Base-by-base conservation (phyloP, 148 eudicot genomes). In the Camellia japonica region DNA sequence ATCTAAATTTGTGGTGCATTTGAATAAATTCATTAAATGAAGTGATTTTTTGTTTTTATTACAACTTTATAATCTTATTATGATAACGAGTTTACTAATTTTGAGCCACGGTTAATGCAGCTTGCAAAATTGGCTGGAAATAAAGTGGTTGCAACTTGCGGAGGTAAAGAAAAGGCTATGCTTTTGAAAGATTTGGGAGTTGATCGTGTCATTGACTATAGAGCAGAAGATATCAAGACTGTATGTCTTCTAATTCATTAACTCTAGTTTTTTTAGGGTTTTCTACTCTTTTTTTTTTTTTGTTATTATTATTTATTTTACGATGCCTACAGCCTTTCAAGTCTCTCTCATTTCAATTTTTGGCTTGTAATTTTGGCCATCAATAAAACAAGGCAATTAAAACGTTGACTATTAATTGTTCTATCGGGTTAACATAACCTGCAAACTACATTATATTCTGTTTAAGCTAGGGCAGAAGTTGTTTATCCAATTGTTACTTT, bases 61-160 rank as follows among this genome's bases (percentile, higher is more conserved):
- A 16, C 0, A 61, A 5, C 19, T 20, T 72, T 54, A 52, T 47
- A 23, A 23, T 23, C 23, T 23, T 23, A 23, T 23, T 23, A 23
- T 23, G 23, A 23, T 43, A 19, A 43, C 23, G 56, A 56, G 16
- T 52, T 63, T 65, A 16, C 71, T 64, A 74, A 76, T 80, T 67
- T 55, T 63, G 62, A 71, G 16, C 38, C 18, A 4, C 62, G 66
- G 68, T 65, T 64, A 71, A 15, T 87, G 90, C 90, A 95, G 98
- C 91, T 95, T 79, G 99, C 97, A 72, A 95, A 95, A 84, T 78
- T 95, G 86, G 93, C 94, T 83, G 99, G 99, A 85, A 95, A 95
- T 85, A 95, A 82, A 85, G 93, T 93, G 62, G 87, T 95, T 73
- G 99, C 99, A 71, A 95, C 99, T 54, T 95, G 99, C 80, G 99